phyloP scores from a whole-genome alignment of 2,329 filamentous ascomycete species.

The Hypoxylon sp. region DNA sequence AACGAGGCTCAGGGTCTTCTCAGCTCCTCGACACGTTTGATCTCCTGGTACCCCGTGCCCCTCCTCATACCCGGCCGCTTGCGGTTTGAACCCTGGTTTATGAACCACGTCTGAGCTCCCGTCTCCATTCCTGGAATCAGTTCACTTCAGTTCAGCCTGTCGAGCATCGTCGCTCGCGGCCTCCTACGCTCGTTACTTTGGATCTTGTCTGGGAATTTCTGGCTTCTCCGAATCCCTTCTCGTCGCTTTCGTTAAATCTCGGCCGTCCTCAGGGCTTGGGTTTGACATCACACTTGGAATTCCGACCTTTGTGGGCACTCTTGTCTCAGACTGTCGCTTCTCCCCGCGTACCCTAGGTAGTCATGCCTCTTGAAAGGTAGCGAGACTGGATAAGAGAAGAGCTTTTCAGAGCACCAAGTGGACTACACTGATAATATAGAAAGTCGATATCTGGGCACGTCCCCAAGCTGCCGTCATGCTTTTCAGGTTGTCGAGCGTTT shows the following conservation, averaged over 20 bases:
- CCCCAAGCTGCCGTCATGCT: conserved; percentile 44
- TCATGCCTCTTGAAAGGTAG: conserved; percentile 32
- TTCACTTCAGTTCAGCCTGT: neutral
- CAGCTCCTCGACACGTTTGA: conserved; percentile 36
- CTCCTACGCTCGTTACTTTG: conserved; percentile 5
- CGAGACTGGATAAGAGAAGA: conserved; percentile 18
- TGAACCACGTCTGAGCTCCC: conserved; percentile 11
- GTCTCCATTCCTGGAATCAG: conserved; percentile 26
- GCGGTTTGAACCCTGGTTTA: conserved; percentile 21
- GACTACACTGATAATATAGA: conserved; percentile 21
- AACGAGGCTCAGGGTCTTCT: conserved; percentile 34
- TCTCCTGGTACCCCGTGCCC: conserved; percentile 33
- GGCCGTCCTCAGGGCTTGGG: neutral
- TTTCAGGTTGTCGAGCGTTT: conserved; percentile 45
- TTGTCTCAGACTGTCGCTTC: conserved; percentile 14
- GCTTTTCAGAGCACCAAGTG: conserved; percentile 21
- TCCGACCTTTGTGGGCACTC: conserved; percentile 7
- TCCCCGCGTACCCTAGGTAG: too few species aligned
- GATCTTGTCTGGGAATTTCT: neutral
- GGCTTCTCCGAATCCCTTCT: neutral
- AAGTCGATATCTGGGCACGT: neutral
- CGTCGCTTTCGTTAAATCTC: neutral
- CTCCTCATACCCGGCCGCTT: conserved; percentile 27
- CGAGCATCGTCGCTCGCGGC: conserved; percentile 17
- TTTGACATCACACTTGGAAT: neutral